These are phyloP conservation scores for Psilocybe cubensis DNA, from an alignment of 768 basidiomycete species.

Conservation along the genomic window DNA sequence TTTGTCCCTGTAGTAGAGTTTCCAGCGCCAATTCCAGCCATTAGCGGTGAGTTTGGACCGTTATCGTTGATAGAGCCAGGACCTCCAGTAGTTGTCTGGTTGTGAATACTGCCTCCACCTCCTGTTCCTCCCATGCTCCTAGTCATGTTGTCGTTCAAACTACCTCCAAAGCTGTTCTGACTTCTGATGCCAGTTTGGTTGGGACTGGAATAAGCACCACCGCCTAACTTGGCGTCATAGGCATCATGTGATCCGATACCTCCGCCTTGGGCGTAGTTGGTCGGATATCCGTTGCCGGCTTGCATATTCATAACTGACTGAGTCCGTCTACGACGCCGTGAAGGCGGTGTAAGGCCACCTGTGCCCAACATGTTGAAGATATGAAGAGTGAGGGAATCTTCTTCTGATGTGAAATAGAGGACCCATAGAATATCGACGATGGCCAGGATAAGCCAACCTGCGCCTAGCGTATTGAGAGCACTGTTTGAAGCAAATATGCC, in stretches of 20 bases:
- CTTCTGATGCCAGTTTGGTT: conserved; percentile 50
- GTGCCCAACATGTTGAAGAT: conserved; percentile 89
- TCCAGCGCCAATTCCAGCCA: conserved; percentile 68
- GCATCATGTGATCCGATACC: conserved; percentile 72
- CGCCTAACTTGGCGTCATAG: conserved; percentile 68
- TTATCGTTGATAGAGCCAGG: conserved; percentile 50
- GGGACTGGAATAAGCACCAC: conserved; percentile 48
- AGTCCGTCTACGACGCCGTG: conserved; percentile 74
- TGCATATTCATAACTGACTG: conserved; percentile 62
- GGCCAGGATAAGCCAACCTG: conserved; percentile 92
- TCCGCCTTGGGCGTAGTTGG: conserved; percentile 66
- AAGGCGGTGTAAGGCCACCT: conserved; percentile 82
- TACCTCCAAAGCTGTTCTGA: conserved; percentile 59
- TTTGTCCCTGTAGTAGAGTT: conserved; percentile 30
- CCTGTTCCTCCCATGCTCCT: conserved; percentile 41
- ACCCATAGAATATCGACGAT: conserved; percentile 96
- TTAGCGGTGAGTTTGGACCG: conserved; percentile 67
- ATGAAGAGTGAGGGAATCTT: conserved; percentile 84
- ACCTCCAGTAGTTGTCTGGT: conserved; percentile 44
- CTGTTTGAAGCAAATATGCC: conserved; percentile 61
- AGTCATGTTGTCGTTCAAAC: conserved; percentile 38
- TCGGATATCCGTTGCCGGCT: conserved; percentile 63
- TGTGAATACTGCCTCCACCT: conserved; percentile 57
- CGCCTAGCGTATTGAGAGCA: conserved; percentile 81
- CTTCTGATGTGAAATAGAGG: conserved; percentile 95